A percentile compares a stretch with the other conserved stretches of the same genome.
Evolutionary conservation across 2,329 filamentous ascomycete genomes (phyloP).

Genomic region (Diaporthe caulivora): DNA sequence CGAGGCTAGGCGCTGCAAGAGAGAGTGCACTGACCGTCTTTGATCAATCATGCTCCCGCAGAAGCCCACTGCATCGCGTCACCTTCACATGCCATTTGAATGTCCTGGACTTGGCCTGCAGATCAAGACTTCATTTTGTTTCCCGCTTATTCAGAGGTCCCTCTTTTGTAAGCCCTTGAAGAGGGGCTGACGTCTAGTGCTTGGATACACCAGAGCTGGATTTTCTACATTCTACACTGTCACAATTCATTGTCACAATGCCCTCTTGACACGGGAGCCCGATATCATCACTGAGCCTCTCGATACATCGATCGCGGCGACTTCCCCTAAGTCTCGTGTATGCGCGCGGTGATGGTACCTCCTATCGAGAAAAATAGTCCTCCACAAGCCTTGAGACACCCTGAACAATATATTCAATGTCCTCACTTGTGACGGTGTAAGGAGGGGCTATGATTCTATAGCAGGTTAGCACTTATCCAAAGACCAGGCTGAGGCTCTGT

Average conservation of each 20-base stretch:
- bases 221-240: neutral
- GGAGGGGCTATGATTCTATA: slow-evolving; percentile 71
- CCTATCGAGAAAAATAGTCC: slow-evolving; percentile 55
- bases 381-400: slow-evolving; percentile 63
- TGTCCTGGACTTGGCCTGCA: neutral
- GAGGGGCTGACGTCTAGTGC: neutral
- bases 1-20: neutral
- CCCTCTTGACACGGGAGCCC: neutral
- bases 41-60: neutral
- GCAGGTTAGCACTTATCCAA: neutral
- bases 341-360: neutral
- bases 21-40: neutral
- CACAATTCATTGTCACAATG: too few relatives aligned
- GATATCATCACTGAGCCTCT: neutral
- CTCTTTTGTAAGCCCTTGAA: neutral
- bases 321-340: neutral
- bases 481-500: neutral
- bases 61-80: too few relatives aligned
- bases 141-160: too few relatives aligned
- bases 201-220: neutral
- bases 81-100: neutral
- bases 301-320: too few relatives aligned
- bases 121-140: neutral
- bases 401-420: slow-evolving; percentile 68
- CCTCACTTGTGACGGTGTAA: slow-evolving; percentile 70